phyloP scores from a whole-genome alignment of 176 grass and related monocot species.

The Alloteropsis semialata region DNA sequence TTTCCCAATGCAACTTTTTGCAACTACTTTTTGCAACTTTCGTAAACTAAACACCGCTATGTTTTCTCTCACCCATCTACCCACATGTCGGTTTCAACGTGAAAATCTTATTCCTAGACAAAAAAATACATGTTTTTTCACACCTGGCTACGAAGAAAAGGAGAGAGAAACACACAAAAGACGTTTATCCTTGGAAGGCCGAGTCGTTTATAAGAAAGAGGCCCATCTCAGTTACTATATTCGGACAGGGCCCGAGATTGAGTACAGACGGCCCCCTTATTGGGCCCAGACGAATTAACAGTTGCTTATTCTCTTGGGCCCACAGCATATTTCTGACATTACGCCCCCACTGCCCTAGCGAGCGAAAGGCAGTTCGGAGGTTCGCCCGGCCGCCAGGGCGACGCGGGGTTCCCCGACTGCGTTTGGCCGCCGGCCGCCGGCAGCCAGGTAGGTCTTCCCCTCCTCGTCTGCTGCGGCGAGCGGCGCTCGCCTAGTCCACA shows the following conservation, averaged over 20 bases:
- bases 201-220: too few relatives aligned
- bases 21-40: too few relatives aligned
- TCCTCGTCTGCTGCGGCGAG: conserved; percentile 6
- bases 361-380: not conserved
- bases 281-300: not conserved
- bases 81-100: too few relatives aligned
- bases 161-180: too few relatives aligned
- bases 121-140: too few relatives aligned
- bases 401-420: not conserved
- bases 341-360: not conserved
- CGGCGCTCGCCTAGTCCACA: not conserved
- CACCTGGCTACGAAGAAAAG: too few relatives aligned
- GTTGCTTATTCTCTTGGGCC: not conserved
- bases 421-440: conserved; percentile 19
- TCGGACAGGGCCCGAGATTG: not conserved
- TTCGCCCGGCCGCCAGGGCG: not conserved
- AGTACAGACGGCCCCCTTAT: not conserved
- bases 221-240: not conserved
- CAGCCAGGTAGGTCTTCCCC: not conserved
- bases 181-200: too few relatives aligned
- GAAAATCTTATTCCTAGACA: too few relatives aligned
- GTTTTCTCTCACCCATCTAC: too few relatives aligned
- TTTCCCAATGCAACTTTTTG: too few relatives aligned
- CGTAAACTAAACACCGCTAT: too few relatives aligned
- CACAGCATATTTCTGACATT: not conserved